Conservation (phyloP, 2,329 filamentous ascomycete species). For the Hirsutella thompsonii region DNA sequence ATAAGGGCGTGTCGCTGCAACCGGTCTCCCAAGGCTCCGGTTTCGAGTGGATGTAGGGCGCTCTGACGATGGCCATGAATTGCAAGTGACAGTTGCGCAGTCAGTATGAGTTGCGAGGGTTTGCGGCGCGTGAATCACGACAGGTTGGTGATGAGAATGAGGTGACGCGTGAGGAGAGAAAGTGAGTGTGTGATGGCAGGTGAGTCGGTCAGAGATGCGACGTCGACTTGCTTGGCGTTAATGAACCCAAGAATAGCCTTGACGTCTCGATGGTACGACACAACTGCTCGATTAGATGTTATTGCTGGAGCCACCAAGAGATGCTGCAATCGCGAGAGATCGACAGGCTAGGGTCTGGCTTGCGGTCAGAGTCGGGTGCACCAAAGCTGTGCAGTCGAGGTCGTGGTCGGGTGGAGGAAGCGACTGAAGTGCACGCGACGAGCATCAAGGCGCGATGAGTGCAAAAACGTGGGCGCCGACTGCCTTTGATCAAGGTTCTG, state of each 20-base stretch:
- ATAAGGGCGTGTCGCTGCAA: slow-evolving; percentile 2
- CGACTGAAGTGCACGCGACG: neutral
- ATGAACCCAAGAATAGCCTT: neutral
- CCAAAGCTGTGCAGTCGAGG: neutral
- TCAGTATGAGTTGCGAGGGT: neutral
- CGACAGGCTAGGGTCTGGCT: neutral
- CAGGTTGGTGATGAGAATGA: neutral
- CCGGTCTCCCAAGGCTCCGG: slow-evolving; percentile 16
- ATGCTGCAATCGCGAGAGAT: neutral
- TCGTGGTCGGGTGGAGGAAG: neutral
- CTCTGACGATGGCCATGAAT: slow-evolving; percentile 22
- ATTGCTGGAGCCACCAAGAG: neutral
- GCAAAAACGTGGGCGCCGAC: neutral
- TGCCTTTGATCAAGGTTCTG: neutral
- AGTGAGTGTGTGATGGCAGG: neutral
- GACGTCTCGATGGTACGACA: neutral
- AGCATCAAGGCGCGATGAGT: neutral
- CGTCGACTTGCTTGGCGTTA: neutral
- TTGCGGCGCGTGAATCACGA: neutral
- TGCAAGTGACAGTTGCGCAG: neutral
- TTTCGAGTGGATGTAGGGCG: slow-evolving; percentile 17
- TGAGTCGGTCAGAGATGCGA: neutral
- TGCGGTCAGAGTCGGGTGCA: neutral
- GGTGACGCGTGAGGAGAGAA: neutral
- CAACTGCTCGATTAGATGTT: neutral